These are phyloP conservation scores for Cutaneotrichosporon sp. DNA, from an alignment of 1,284 basidiomycete species.

Conservation along the genomic window DNA sequence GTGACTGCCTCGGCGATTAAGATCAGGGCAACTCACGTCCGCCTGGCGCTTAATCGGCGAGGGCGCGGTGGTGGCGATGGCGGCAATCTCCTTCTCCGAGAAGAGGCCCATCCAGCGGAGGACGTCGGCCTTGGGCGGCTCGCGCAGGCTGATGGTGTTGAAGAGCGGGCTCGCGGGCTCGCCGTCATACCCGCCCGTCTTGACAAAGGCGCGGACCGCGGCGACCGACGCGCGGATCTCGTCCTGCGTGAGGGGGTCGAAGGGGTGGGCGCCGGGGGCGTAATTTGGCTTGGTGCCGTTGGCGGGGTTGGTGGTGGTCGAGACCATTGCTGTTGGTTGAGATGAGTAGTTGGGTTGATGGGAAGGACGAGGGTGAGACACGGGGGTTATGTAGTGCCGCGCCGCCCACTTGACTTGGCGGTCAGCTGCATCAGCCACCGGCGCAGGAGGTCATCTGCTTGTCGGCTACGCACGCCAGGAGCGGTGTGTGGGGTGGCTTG, in stretches of 20 bases:
- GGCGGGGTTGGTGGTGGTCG: neutral
- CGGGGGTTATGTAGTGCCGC: neutral
- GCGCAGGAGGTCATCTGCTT: neutral
- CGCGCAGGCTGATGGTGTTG: slow-evolving; percentile 49
- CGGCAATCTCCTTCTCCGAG: slow-evolving; percentile 38
- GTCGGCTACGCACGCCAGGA: neutral
- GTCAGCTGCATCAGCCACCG: too few relatives aligned
- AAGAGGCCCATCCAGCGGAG: slow-evolving; percentile 47
- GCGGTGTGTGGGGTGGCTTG: too few relatives aligned
- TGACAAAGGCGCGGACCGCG: slow-evolving; percentile 40
- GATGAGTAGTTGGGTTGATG: neutral
- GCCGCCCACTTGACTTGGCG: too few relatives aligned
- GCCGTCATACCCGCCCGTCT: slow-evolving; percentile 25
- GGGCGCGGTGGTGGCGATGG: slow-evolving; percentile 20
- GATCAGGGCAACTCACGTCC: slow-evolving; percentile 40
- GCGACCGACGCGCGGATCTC: slow-evolving; percentile 49
- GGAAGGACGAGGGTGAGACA: neutral
- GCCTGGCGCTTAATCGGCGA: slow-evolving; percentile 39
- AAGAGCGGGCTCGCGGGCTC: slow-evolving; percentile 37
- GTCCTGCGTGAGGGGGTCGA: slow-evolving; percentile 51
- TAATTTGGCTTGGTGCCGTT: slow-evolving; percentile 11
- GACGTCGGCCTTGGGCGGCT: slow-evolving; percentile 50
- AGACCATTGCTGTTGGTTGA: slow-evolving; percentile 7
- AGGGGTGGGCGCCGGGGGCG: slow-evolving; percentile 46
- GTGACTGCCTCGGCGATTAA: too few relatives aligned